These are phyloP conservation scores for Beauveria varroae DNA, from an alignment of 2,329 filamentous ascomycete genomes.

Conservation along the genomic window DNA sequence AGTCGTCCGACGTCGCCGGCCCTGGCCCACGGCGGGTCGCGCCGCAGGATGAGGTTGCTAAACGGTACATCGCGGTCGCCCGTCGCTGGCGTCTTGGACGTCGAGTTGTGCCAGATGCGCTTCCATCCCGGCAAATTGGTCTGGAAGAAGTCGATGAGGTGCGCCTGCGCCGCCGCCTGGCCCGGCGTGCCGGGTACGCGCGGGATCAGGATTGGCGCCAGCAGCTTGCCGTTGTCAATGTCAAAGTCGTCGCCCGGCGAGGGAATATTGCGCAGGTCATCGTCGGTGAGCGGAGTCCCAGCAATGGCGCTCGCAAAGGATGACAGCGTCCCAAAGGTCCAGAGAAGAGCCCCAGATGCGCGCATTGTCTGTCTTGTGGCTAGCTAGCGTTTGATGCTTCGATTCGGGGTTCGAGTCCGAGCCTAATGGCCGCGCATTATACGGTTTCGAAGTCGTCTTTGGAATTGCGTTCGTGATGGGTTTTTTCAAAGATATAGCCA, in stretches of 20 bases:
- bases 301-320: slow-evolving; percentile 23
- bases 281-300: slow-evolving; percentile 60
- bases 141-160: slow-evolving; percentile 79
- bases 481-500: neutral
- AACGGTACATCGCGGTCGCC: slow-evolving; percentile 69
- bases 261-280: slow-evolving; percentile 63
- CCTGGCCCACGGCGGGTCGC: slow-evolving; percentile 77
- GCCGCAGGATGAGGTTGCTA: slow-evolving; percentile 74
- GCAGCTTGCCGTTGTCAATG: slow-evolving; percentile 64
- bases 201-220: slow-evolving; percentile 80
- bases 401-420: neutral
- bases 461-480: neutral
- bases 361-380: neutral
- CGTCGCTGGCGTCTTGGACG: slow-evolving; percentile 69
- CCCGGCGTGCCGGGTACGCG: slow-evolving; percentile 84
- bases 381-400: neutral
- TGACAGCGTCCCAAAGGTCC: slow-evolving; percentile 8
- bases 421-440: neutral
- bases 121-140: slow-evolving; percentile 70
- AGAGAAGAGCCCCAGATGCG: slow-evolving; percentile 1
- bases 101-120: slow-evolving; percentile 83
- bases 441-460: neutral
- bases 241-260: slow-evolving; percentile 70
- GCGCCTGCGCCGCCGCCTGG: slow-evolving; percentile 62
- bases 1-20: slow-evolving; percentile 70